phyloP scores from a whole-genome alignment of 108 stramenopile species.

The Cyclostephanos tholiformis region DNA sequence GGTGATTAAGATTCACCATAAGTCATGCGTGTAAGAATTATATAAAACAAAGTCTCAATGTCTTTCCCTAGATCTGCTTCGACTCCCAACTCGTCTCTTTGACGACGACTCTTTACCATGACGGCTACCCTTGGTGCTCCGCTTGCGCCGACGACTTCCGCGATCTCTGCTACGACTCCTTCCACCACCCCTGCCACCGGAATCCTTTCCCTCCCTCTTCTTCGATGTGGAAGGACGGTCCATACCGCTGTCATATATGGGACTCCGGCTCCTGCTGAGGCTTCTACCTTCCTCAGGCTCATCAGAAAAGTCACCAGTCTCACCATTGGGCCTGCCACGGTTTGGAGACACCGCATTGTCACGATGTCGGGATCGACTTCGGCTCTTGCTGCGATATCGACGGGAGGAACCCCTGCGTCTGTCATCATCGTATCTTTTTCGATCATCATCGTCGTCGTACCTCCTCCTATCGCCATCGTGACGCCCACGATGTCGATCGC shows the following conservation, averaged over 20 bases:
- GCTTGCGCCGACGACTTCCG: constrained; percentile 40
- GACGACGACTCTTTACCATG: constrained; percentile 37
- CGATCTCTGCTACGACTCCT: constrained; percentile 50
- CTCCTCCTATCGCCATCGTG: constrained; percentile 34
- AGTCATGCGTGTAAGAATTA: constrained; percentile 8
- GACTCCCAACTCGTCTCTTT: constrained; percentile 27
- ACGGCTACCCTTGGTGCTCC: constrained; percentile 34
- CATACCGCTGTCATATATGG: constrained; percentile 31
- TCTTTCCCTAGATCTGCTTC: constrained; percentile 35
- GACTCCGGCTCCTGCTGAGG: constrained; percentile 43
- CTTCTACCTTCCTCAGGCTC: constrained; percentile 34
- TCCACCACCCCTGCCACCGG: constrained; percentile 40
- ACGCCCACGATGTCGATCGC: constrained; percentile 23
- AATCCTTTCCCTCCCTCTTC: constrained; percentile 53
- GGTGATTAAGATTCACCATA: neutral
- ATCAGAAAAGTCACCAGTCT: constrained; percentile 36
- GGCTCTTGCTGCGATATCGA: constrained; percentile 41
- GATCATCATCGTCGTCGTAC: constrained; percentile 23
- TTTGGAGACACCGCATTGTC: constrained; percentile 31
- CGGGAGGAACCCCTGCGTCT: constrained; percentile 35
- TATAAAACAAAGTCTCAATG: constrained; percentile 9
- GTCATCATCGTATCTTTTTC: constrained; percentile 25
- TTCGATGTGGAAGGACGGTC: constrained; percentile 46
- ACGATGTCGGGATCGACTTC: constrained; percentile 38
- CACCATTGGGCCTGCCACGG: constrained; percentile 28